Conservation (phyloP, 2,329 filamentous ascomycete genomes). For the Stagonosporopsis cucurbitacearum region DNA sequence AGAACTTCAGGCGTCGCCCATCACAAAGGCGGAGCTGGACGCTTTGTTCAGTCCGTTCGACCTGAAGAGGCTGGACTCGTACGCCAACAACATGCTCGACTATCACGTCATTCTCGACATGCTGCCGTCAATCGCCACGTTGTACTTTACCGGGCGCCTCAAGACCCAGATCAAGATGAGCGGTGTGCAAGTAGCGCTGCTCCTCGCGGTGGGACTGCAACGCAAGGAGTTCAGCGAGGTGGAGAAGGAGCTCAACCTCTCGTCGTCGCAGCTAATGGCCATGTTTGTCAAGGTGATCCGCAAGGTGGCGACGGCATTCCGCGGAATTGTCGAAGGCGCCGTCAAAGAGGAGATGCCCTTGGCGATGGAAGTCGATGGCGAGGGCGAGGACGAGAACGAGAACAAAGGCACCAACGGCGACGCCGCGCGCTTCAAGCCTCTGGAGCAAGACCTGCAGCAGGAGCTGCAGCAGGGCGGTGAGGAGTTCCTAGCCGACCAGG, state of each 20-base stretch:
- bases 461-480: constrained; percentile 86
- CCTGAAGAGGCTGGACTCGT: constrained; percentile 91
- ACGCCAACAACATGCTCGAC: constrained; percentile 96
- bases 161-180: constrained; percentile 71
- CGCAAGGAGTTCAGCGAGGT: constrained; percentile 83
- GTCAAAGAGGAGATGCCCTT: constrained; percentile 58
- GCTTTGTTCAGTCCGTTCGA: constrained; percentile 85
- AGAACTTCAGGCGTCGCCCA: constrained; percentile 56
- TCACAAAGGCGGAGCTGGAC: constrained; percentile 81
- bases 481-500: constrained; percentile 67
- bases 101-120: constrained; percentile 97
- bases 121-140: constrained; percentile 77
- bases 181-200: constrained; percentile 83
- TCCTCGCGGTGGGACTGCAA: constrained; percentile 88
- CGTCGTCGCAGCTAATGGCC: constrained; percentile 80
- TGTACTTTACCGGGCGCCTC: constrained; percentile 85
- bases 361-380: constrained; percentile 47
- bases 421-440: constrained; percentile 69
- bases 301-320: constrained; percentile 83
- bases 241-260: constrained; percentile 77
- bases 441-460: constrained; percentile 75
- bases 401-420: constrained; percentile 54
- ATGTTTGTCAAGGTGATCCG: constrained; percentile 98
- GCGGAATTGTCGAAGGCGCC: constrained; percentile 74
- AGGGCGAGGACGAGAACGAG: constrained; percentile 62